Evolutionary conservation across 169 alveolate species (phyloP).

Genomic region (Cryptosporidium tyzzeri): DNA sequence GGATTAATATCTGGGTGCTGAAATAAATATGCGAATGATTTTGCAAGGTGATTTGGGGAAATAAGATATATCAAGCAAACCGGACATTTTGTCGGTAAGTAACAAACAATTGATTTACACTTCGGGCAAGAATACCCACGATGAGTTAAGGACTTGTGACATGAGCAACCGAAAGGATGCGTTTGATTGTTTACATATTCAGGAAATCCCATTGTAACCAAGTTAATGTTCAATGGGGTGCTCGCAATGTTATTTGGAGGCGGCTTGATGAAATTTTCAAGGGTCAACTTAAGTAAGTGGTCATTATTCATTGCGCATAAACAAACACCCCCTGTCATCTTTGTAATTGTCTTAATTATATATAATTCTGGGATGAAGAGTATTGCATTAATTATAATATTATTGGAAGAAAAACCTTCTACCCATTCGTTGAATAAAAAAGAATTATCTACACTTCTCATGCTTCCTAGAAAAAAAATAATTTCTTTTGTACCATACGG

Average conservation of each 20-base stretch:
- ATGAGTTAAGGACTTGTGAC: slow-evolving; percentile 18
- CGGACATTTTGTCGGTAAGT: slow-evolving; percentile 67
- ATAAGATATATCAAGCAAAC: slow-evolving; percentile 42
- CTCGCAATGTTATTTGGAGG: slow-evolving; percentile 8
- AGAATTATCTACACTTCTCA: slow-evolving; percentile 68
- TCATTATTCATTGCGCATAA: slow-evolving; percentile 71
- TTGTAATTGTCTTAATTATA: slow-evolving; percentile 48
- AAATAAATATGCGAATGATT: slow-evolving; percentile 64
- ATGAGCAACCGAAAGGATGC: slow-evolving; percentile 59
- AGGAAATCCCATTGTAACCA: slow-evolving; percentile 73
- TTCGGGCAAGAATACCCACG: slow-evolving; percentile 64
- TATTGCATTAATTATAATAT: slow-evolving; percentile 45
- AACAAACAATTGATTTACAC: slow-evolving; percentile 58
- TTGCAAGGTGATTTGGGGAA: slow-evolving; percentile 66
- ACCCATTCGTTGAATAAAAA: slow-evolving; percentile 58
- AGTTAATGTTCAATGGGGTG: slow-evolving; percentile 28
- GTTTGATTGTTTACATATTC: slow-evolving; percentile 18
- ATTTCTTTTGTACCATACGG: slow-evolving; percentile 74
- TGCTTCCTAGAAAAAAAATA: slow-evolving; percentile 61
- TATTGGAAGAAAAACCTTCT: slow-evolving; percentile 33
- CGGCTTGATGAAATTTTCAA: slow-evolving; percentile 61
- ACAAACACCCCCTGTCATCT: slow-evolving; percentile 62
- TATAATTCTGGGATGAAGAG: slow-evolving; percentile 63
- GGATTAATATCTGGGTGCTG: slow-evolving; percentile 41
- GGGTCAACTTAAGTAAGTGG: slow-evolving; percentile 34